Conservation (phyloP, 306 rosid species). For the Vigna unguiculata region DNA sequence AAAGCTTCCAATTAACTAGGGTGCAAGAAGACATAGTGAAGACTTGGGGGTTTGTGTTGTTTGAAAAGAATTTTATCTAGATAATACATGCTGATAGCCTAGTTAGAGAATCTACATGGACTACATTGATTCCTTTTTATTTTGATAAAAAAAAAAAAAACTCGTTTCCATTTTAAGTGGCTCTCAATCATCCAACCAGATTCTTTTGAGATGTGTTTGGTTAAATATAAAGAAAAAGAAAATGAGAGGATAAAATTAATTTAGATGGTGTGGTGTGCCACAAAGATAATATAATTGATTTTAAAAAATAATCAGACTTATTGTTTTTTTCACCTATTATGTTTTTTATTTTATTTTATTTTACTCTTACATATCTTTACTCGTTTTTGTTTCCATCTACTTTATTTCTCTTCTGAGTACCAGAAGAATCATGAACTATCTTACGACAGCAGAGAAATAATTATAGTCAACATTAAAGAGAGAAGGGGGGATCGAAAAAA, state of each 20-base stretch:
- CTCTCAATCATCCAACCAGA: slow-evolving; percentile 20
- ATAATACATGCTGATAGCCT: slow-evolving; percentile 8
- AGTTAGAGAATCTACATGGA: background rate
- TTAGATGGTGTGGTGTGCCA: no score
- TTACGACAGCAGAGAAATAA: slow-evolving; percentile 4
- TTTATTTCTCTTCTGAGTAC: no score
- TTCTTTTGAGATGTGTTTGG: no score
- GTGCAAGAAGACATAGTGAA: slow-evolving; percentile 32
- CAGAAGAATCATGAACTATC: no score
- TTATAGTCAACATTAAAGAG: slow-evolving; percentile 14
- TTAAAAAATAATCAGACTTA: no score
- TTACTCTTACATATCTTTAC: no score
- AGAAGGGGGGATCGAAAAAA: background rate
- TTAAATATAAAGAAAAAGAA: no score
- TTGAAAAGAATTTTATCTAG: background rate
- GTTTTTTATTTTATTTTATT: no score
- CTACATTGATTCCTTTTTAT: slow-evolving; percentile 22
- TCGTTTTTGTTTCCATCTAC: no score
- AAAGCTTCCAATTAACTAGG: slow-evolving; percentile 35
- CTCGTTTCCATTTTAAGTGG: slow-evolving; percentile 42
- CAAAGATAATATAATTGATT: no score
- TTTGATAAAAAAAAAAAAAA: slow-evolving; percentile 28
- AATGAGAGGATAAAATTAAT: no score
- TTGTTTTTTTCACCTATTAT: no score
- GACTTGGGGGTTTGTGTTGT: slow-evolving; percentile 5